Percentiles rank a stretch among this genome's conserved stretches.
Evolutionary conservation across 1,284 basidiomycete species (phyloP).

Genomic region (Heterobasidion parviporum): DNA sequence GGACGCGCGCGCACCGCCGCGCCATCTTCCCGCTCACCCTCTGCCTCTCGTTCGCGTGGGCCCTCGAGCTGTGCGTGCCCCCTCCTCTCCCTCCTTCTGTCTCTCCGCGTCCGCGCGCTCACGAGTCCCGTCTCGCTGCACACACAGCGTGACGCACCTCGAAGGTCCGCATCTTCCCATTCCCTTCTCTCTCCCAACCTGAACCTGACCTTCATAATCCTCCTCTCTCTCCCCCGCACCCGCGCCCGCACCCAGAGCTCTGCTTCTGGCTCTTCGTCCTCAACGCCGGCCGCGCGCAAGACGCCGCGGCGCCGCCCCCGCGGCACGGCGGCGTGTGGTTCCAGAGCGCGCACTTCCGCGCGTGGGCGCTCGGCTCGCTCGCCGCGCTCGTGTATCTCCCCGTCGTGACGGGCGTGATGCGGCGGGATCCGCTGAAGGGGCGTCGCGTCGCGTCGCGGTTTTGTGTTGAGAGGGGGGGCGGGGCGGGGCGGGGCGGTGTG

Average conservation of each 20-base stretch:
- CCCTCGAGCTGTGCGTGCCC: slow-evolving; percentile 53
- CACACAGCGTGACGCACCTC: slow-evolving; percentile 64
- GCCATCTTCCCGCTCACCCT: slow-evolving; percentile 59
- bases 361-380: slow-evolving; percentile 56
- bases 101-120: not conserved
- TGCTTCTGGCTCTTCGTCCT: slow-evolving; percentile 79
- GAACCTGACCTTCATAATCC: not conserved
- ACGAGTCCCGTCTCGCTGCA: not conserved
- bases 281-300: slow-evolving; percentile 48
- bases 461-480: no score
- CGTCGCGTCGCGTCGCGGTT: slow-evolving; percentile 13
- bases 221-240: not conserved
- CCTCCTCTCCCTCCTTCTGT: not conserved
- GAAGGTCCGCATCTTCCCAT: slow-evolving; percentile 40
- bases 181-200: not conserved
- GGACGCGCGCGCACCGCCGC: slow-evolving; percentile 35
- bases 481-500: no score
- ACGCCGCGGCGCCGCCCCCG: slow-evolving; percentile 24
- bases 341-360: slow-evolving; percentile 59
- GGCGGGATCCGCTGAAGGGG: slow-evolving; percentile 49
- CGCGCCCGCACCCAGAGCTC: slow-evolving; percentile 39
- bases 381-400: slow-evolving; percentile 63
- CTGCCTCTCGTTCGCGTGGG: slow-evolving; percentile 56
- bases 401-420: slow-evolving; percentile 52
- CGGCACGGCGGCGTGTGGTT: slow-evolving; percentile 41